Conservation (phyloP, 1,284 basidiomycete species). For the Heterobasidion occidentale region DNA sequence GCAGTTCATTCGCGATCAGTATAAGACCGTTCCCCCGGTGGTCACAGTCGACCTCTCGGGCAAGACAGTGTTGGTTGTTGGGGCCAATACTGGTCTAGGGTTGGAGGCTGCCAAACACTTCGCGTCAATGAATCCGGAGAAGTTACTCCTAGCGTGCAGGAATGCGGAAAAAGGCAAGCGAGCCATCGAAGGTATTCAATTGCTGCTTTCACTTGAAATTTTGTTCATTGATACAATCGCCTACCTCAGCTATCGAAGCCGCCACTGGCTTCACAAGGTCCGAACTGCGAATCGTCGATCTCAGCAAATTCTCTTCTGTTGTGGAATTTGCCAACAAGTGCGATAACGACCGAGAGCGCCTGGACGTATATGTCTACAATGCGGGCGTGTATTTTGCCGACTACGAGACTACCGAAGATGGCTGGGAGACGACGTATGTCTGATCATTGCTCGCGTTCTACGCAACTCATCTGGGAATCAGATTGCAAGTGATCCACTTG, state of each 20-base stretch:
- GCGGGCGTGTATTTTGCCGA: constrained; percentile 15
- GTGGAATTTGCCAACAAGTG: constrained; percentile 19
- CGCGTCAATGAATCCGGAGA: constrained; percentile 30
- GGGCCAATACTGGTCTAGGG: constrained; percentile 36
- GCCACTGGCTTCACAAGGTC: constrained; percentile 14
- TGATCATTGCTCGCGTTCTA: neutral
- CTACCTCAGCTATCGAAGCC: constrained; percentile 12
- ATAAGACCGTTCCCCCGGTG: constrained; percentile 17
- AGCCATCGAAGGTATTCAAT: constrained; percentile 24
- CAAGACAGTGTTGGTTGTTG: constrained; percentile 23
- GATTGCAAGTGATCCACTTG: constrained; percentile 36
- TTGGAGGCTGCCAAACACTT: constrained; percentile 37
- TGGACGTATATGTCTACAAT: constrained; percentile 24
- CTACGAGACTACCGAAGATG: constrained; percentile 17
- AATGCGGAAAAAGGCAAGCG: constrained; percentile 25
- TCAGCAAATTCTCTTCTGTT: constrained; percentile 18
- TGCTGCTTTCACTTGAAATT: neutral
- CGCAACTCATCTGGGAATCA: constrained; percentile 13
- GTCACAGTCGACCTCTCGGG: constrained; percentile 18
- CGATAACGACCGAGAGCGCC: constrained; percentile 15
- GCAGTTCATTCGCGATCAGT: constrained; percentile 6
- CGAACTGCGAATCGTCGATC: constrained; percentile 20
- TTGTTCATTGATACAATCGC: neutral
- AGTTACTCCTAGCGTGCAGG: constrained; percentile 32
- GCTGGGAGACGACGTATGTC: constrained; percentile 21